Conservation (phyloP, 2,329 filamentous ascomycete genomes). For the Tolypocladium inflatum region DNA sequence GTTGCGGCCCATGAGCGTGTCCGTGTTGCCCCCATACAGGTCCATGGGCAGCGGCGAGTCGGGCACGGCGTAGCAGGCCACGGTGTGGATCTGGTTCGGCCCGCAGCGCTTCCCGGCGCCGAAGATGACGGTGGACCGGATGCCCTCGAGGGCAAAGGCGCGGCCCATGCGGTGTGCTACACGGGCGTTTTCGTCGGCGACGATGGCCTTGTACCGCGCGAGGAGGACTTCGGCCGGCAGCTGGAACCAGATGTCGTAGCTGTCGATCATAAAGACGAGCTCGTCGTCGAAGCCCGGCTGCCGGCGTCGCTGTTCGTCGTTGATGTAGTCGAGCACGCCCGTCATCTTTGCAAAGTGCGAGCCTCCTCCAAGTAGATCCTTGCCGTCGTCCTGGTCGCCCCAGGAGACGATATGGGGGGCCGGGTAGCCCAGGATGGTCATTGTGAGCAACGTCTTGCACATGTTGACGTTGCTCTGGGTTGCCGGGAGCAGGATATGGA, state of each 20-base stretch:
- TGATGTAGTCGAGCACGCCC: slow-evolving; percentile 14
- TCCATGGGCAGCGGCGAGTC: slow-evolving; percentile 16
- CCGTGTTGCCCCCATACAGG: slow-evolving; percentile 12
- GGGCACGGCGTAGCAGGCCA: slow-evolving; percentile 17
- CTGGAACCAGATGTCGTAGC: slow-evolving; percentile 24
- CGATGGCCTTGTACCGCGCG: slow-evolving; percentile 14
- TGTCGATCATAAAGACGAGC: slow-evolving; percentile 19
- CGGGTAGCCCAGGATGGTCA: slow-evolving; percentile 17
- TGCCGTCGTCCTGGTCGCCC: slow-evolving; percentile 10
- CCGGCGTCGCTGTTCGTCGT: slow-evolving; percentile 9
- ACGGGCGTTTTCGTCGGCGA: slow-evolving; percentile 12
- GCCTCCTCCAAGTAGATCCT: slow-evolving; percentile 12
- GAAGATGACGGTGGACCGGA: slow-evolving; percentile 15
- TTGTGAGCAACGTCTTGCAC: slow-evolving; percentile 21
- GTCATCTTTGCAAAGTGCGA: slow-evolving; percentile 20
- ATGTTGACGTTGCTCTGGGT: slow-evolving; percentile 14
- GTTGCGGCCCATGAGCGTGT: slow-evolving; percentile 10
- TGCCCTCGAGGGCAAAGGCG: slow-evolving; percentile 10
- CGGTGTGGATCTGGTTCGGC: slow-evolving; percentile 11
- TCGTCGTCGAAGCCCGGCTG: slow-evolving; percentile 15
- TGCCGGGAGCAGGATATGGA: slow-evolving; percentile 18
- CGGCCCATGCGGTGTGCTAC: slow-evolving; percentile 13
- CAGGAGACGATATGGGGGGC: slow-evolving; percentile 17
- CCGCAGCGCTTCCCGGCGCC: slow-evolving; percentile 17
- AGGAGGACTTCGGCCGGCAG: slow-evolving; percentile 16